A percentile compares a stretch with the other conserved stretches of the same genome.
Conservation (phyloP, 331 rosid species). For the Cydonia oblonga region DNA sequence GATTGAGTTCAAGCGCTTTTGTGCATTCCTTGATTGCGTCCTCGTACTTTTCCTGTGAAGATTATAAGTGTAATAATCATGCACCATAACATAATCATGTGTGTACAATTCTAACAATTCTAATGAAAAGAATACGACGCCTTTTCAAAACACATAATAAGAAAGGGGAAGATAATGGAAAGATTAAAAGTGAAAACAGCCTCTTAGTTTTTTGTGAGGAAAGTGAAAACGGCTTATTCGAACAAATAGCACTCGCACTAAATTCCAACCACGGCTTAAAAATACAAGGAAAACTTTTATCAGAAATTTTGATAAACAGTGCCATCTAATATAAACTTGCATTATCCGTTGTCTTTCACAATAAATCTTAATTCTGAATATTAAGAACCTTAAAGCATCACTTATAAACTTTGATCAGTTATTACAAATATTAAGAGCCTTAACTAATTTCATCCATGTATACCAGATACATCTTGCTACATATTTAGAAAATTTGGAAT, state of each 20-base stretch:
- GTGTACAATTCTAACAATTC: background rate
- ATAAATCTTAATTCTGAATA: background rate
- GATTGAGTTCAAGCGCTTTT: conserved; percentile 79
- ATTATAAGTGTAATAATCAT: background rate
- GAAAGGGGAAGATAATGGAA: background rate
- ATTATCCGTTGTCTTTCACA: background rate
- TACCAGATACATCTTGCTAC: too few relatives aligned
- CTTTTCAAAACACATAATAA: background rate
- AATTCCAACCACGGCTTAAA: background rate
- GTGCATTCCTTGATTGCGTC: conserved; percentile 76
- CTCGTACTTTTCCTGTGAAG: conserved; percentile 58
- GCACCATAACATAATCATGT: background rate
- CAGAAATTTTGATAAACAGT: background rate
- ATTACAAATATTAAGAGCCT: too few relatives aligned
- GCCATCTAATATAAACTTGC: background rate
- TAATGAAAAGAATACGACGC: background rate
- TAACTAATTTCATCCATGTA: too few relatives aligned
- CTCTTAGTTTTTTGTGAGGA: background rate
- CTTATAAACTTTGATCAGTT: background rate
- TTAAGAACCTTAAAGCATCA: background rate
- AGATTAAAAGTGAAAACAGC: background rate
- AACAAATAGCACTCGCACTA: background rate
- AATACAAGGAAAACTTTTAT: background rate
- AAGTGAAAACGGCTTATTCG: background rate
- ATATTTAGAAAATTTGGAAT: background rate